Evolutionary conservation across 495 filamentous ascomycete genomes (phyloP), one percentile per base, ranked within the genome.

Genomic region (Lophium mytilinum): DNA sequence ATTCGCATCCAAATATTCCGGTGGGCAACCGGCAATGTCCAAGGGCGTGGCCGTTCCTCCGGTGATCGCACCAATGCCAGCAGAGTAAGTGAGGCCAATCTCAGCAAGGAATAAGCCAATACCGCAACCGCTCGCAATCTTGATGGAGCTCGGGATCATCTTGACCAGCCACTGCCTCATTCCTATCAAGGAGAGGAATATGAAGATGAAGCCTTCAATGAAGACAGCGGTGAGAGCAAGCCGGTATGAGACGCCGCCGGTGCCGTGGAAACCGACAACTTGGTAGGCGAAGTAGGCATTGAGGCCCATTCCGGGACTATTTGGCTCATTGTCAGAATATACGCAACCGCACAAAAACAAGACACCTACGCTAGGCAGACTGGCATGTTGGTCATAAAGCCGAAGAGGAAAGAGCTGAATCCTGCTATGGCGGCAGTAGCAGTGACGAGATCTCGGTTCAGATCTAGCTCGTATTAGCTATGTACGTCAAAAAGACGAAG

Each of bases 221-320:
- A 93, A 93, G 43, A 90, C 87, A 4, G 88, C 87, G 11, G 87
- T 89, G 35, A 93, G 70, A 14, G 88, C 88, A 3, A 87, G 73
- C 15, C 73, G 64, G 68, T 87, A 93, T 0, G 85, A 77, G 35
- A 90, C 82, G 35, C 73, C 66, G 6, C 86, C 87, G 2, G 66
- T 68, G 5, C 88, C 88, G 62, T 90, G 82, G 50, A 70, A 77
- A 17, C 88, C 88, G 47, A 92, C 88, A 37, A 93, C 86, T 42
- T 87, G 86, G 66, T 88, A 93, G 14, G 88, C 80, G 57, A 93
- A 91, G 67, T 91, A 91, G 3, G 87, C 87, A 67, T 92, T 92
- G 55, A 92, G 60, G 18, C 88, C 88, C 87, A 93, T 89, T 37
- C 88, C 88, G 11, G 88, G 88, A 41, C 64, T 66, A 33, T 33